phyloP scores from a whole-genome alignment of 331 rosid species.

The Saraca asoca region DNA sequence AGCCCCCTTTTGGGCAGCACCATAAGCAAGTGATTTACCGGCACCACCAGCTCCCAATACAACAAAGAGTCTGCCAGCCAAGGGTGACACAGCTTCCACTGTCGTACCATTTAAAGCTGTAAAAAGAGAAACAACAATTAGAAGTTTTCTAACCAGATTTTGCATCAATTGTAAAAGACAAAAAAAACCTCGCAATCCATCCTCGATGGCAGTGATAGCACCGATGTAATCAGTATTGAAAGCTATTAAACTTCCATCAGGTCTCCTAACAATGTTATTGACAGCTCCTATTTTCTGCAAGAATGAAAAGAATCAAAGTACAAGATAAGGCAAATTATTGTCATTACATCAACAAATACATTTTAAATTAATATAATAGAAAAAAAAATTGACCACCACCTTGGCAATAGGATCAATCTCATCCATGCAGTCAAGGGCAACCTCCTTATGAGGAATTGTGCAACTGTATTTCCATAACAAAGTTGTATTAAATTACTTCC shows the following conservation, averaged over 20 bases:
- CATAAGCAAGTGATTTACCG: slow-evolving; percentile 50
- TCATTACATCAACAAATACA: not conserved
- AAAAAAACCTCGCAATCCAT: slow-evolving; percentile 38
- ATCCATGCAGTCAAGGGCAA: slow-evolving; percentile 59
- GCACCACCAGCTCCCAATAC: slow-evolving; percentile 59
- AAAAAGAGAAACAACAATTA: slow-evolving; percentile 5
- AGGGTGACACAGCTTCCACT: slow-evolving; percentile 28
- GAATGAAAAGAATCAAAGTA: slow-evolving; percentile 4
- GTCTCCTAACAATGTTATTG: slow-evolving; percentile 46
- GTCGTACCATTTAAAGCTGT: slow-evolving; percentile 36
- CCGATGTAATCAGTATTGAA: slow-evolving; percentile 51
- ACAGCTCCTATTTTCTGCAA: slow-evolving; percentile 48
- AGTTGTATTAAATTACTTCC: not conserved
- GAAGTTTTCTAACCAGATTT: not conserved
- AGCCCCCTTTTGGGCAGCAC: slow-evolving; percentile 47
- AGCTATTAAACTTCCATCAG: slow-evolving; percentile 46
- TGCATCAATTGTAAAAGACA: slow-evolving; percentile 1
- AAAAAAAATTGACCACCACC: slow-evolving; percentile 38
- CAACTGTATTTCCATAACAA: slow-evolving; percentile 41
- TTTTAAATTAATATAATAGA: not conserved
- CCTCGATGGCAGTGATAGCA: slow-evolving; percentile 53
- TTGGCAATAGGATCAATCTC: slow-evolving; percentile 70
- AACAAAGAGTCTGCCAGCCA: slow-evolving; percentile 46
- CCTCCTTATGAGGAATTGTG: slow-evolving; percentile 73
- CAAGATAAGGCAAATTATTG: not conserved